Base-by-base conservation (phyloP, 352 stramenopile genomes). In the Phytophthora boehmeriae region DNA sequence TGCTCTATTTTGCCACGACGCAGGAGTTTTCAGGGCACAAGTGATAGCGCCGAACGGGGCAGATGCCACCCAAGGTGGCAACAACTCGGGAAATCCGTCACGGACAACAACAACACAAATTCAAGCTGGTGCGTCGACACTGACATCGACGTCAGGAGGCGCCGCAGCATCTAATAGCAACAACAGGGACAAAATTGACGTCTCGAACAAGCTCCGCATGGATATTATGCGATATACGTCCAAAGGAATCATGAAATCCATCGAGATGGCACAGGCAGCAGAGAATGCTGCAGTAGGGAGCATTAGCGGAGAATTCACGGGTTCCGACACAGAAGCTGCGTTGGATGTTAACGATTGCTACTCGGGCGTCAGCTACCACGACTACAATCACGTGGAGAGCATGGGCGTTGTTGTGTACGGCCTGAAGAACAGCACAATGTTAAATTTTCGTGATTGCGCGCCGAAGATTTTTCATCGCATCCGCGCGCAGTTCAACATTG, bases 161-260 rank as follows among this genome's bases (percentile, higher is more conserved):
- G 43, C 41, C 16, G 14, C 23, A 36, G 20, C 30, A 5, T 41
- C 17, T 14, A 32, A 46, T 36, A 52, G 52, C 11, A 34, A 72
- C 11, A 43, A 64, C 13, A 51, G 42, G 0, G 73, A 86, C 17
- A 75, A 77, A 38, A 73, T 90, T 19, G 86, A 95, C 39, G 73
- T 95, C 25, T 88, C 84, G 4, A 92, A 89, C 59, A 86, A 92
- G 34, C 68, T 95, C 30, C 83, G 86, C 22, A 89, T 88, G 74
- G 81, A 88, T 60, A 75, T 95, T 54, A 93, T 95, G 86, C 85
- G 85, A 63, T 95, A 95, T 63, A 95, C 88, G 68, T 92, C 82
- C 11, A 82, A 89, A 69, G 86, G 84, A 3, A 93, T 95, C 45
- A 84, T 88, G 59, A 71, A 86, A 61, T 90, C 79, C 3, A 90